Evolutionary conservation across 495 filamentous ascomycete species (phyloP).

Genomic region (Talaromyces trachyspermus): DNA sequence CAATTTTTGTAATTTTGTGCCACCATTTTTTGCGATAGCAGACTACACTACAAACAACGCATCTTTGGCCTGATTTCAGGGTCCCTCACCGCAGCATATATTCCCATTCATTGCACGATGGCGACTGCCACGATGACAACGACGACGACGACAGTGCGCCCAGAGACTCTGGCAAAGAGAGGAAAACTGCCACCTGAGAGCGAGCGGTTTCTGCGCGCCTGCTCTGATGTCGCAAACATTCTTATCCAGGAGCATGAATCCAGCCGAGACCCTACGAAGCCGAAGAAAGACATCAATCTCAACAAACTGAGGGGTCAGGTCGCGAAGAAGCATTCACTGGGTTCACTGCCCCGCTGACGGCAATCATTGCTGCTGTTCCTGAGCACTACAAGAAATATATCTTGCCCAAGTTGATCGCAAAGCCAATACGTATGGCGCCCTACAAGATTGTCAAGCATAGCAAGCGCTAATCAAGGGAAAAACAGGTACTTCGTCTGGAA

Average conservation of each 20-base stretch:
- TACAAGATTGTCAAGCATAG: background rate
- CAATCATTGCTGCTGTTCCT: conserved; percentile 94
- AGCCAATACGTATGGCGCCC: conserved; percentile 71
- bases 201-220: conserved; percentile 86
- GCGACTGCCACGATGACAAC: conserved; percentile 60
- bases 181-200: conserved; percentile 78
- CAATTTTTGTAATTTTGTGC: background rate
- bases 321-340: conserved; percentile 82
- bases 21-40: no score
- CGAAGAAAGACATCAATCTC: conserved; percentile 82
- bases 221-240: conserved; percentile 87
- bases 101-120: no score
- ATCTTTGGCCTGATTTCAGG: no score
- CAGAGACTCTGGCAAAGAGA: conserved; percentile 41
- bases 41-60: no score
- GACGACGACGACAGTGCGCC: conserved; percentile 51
- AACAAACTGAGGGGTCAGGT: conserved; percentile 83
- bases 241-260: conserved; percentile 91
- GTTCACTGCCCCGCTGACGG: conserved; percentile 84
- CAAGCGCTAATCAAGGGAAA: background rate
- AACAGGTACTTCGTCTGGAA: conserved; percentile 81
- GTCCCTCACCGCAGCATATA: no score
- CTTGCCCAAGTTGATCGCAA: conserved; percentile 87
- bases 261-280: conserved; percentile 58
- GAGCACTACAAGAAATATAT: conserved; percentile 99